Evolutionary conservation across 306 rosid genomes (phyloP), one percentile per base, ranked within the genome.

Genomic region (Vachellia collinsii): DNA sequence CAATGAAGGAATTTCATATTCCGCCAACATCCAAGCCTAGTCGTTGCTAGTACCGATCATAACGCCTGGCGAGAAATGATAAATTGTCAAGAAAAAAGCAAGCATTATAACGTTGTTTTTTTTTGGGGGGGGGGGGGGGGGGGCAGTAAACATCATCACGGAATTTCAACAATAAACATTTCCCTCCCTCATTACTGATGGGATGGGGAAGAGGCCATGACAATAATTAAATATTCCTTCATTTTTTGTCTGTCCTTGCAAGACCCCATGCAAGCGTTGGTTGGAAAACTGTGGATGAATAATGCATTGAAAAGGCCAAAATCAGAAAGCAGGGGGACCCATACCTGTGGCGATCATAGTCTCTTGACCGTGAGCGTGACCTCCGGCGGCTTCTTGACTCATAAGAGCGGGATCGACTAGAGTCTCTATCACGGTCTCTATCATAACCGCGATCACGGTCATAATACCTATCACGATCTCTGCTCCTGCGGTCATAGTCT

Each of bases 291-390:
- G 3, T 3, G 5, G 51, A 12, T 46, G 14, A 46, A 46, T 46
- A 11, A 50, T 50, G 56, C 34, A 29, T 29, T 29, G 34, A 29
- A 29, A 29, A 29, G 34, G 34, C 34, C 34, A 29, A 29, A 29
- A 29, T 29, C 2, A 29, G 34, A 29, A 29, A 29, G 34, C 34
- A 29, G 34, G 34, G 2, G 34, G 34, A 29, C 34, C 2, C 34
- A 2, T 50, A 95, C 99, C 97, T 95, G 72, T 91, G 92, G 69
- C 97, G 97, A 86, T 96, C 99, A 87, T 92, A 87, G 79, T 93
- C 99, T 85, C 94, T 85, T 64, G 98, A 96, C 58, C 97, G 86
- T 5, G 97, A 94, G 77, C 97, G 91, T n/a, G 96, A 90, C 90
- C 92, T 90, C 78, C 86, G 89, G 56, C 89, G 94, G 77, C 89